These are phyloP conservation scores for Salpingoeca rosetta DNA, from an alignment of 78 protist species.

Conservation along the genomic window DNA sequence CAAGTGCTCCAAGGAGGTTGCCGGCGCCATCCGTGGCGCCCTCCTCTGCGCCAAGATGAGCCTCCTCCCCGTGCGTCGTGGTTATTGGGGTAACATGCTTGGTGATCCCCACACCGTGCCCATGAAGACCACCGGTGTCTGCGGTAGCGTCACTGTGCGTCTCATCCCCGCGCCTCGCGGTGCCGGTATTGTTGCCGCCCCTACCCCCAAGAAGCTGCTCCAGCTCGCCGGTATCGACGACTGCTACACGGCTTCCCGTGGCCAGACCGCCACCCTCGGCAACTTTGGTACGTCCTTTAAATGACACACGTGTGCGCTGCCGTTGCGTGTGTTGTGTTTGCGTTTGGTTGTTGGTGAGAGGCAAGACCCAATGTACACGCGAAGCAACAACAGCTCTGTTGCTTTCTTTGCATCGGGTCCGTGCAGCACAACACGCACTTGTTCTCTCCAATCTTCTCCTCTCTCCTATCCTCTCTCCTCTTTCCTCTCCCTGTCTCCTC, in stretches of 20 bases:
- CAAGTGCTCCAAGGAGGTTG: conserved; percentile 97
- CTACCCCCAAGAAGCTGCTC: conserved; percentile 92
- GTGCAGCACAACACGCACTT: too few relatives aligned
- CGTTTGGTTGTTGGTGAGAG: too few relatives aligned
- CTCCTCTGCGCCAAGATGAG: conserved; percentile 89
- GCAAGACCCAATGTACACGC: too few relatives aligned
- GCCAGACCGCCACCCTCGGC: conserved; percentile 96
- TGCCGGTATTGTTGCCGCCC: conserved; percentile 98
- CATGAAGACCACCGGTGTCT: conserved; percentile 96
- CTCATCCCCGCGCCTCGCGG: conserved; percentile 99
- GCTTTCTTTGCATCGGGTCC: too few relatives aligned
- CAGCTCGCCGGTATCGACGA: conserved; percentile 96
- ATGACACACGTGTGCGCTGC: neutral
- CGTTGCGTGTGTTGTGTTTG: too few relatives aligned
- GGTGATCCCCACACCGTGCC: conserved; percentile 99
- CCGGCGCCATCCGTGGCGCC: conserved; percentile 98
- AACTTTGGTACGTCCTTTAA: conserved; percentile 69
- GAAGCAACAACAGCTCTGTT: too few relatives aligned
- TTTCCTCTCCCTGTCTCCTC: neutral
- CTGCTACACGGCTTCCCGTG: conserved; percentile 92
- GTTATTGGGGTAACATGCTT: conserved; percentile 99
- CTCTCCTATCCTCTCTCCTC: too few relatives aligned
- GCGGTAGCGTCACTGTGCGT: conserved; percentile 96
- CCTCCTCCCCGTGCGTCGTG: conserved; percentile 97
- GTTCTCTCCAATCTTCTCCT: too few relatives aligned